These are phyloP conservation scores for Nectriaceae sp. DNA, from an alignment of 2,329 filamentous ascomycete species.

Conservation along the genomic window DNA sequence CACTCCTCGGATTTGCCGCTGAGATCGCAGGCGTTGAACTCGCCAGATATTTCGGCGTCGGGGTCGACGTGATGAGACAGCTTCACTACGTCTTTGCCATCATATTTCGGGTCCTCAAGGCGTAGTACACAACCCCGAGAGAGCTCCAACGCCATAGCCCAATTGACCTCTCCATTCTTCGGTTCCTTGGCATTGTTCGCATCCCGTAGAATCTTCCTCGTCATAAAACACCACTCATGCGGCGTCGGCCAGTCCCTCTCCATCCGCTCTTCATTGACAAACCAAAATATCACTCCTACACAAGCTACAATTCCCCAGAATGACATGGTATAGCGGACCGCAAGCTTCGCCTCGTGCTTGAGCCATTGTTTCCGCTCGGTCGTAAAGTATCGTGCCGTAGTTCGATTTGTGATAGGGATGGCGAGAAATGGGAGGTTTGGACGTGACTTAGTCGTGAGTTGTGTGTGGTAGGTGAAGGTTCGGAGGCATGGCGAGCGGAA, in stretches of 20 bases:
- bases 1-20: conserved; percentile 78
- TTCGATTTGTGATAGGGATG: conserved; percentile 48
- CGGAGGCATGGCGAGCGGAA: conserved; percentile 23
- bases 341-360: conserved; percentile 69
- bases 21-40: conserved; percentile 68
- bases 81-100: conserved; percentile 66
- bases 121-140: conserved; percentile 62
- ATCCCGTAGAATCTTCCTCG: conserved; percentile 66
- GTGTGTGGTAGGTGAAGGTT: conserved; percentile 29
- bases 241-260: conserved; percentile 81
- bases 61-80: conserved; percentile 63
- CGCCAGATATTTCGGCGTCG: conserved; percentile 65
- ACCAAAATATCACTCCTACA: conserved; percentile 61
- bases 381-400: conserved; percentile 72
- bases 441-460: conserved; percentile 33
- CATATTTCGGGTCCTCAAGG: conserved; percentile 68
- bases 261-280: conserved; percentile 70
- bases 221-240: conserved; percentile 75
- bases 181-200: conserved; percentile 61
- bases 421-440: conserved; percentile 51
- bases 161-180: conserved; percentile 60
- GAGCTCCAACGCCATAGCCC: conserved; percentile 65
- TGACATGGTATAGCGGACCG: conserved; percentile 66
- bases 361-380: conserved; percentile 74
- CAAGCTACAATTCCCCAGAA: conserved; percentile 66